Percentiles rank a stretch among this genome's conserved stretches.
These are phyloP conservation scores for Mesotaenium endlicherianum DNA, from an alignment of 139 green algal genomes.

Conservation along the genomic window DNA sequence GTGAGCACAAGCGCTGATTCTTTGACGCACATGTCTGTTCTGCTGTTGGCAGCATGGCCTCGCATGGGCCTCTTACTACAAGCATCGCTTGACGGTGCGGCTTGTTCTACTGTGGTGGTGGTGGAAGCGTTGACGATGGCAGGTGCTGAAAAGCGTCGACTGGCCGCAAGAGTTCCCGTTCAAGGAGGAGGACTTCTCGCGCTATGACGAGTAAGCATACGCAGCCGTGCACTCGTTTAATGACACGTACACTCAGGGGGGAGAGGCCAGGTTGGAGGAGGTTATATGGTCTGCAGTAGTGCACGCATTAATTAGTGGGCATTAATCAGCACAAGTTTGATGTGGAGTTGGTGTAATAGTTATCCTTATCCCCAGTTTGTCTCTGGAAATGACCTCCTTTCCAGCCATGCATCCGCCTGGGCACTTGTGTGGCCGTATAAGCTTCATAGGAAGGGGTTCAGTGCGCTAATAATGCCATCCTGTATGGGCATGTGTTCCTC, in stretches of 20 bases:
- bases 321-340: not conserved
- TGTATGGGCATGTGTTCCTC: too few relatives aligned
- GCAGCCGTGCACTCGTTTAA: not conserved
- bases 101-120: too few relatives aligned
- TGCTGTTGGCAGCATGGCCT: not conserved
- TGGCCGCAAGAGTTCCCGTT: constrained; percentile 41
- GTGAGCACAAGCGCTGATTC: not conserved
- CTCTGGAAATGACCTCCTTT: not conserved
- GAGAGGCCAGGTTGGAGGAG: not conserved
- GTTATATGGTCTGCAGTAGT: not conserved
- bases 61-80: not conserved
- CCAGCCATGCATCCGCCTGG: not conserved
- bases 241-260: not conserved
- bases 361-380: not conserved
- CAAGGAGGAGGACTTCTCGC: constrained; percentile 31
- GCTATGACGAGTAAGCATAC: constrained; percentile 43
- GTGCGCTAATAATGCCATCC: too few relatives aligned
- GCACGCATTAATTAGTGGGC: not conserved
- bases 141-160: constrained; percentile 35
- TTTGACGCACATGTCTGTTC: too few relatives aligned
- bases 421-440: too few relatives aligned
- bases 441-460: too few relatives aligned
- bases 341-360: not conserved
- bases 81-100: not conserved
- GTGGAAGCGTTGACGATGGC: too few relatives aligned